phyloP scores from a whole-genome alignment of 208 protist genomes.

The Trichomonas tenax region DNA sequence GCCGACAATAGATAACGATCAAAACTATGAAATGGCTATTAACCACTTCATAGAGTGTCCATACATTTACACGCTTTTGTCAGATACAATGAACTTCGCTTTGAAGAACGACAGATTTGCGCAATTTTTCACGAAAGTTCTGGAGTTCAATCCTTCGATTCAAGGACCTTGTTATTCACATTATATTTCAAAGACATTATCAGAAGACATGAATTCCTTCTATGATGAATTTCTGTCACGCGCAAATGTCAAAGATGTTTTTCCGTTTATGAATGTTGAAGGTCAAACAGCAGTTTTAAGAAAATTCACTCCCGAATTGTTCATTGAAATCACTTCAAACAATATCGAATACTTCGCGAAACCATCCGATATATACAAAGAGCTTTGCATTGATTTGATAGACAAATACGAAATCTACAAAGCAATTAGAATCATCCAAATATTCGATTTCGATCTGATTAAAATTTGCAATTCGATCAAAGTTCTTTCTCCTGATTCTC shows the following conservation, averaged over 20 bases:
- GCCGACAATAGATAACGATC: not conserved
- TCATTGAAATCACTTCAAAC: not conserved
- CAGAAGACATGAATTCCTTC: not conserved
- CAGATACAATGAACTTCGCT: not conserved
- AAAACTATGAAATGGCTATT: not conserved
- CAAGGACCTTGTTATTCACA: not conserved
- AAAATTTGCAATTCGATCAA: not conserved
- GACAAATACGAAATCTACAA: not conserved
- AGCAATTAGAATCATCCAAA: not conserved
- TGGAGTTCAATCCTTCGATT: not conserved
- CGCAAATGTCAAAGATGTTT: not conserved
- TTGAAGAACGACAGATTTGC: not conserved
- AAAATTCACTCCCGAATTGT: not conserved
- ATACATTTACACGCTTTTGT: not conserved
- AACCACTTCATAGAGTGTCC: not conserved
- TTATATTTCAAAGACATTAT: not conserved
- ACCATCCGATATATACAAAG: not conserved
- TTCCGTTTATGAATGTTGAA: not conserved
- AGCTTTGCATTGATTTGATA: not conserved
- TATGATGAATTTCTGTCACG: not conserved
- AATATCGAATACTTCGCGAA: not conserved
- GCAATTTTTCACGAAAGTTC: not conserved
- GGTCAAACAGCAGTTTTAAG: not conserved
- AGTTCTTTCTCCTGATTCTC: not conserved
- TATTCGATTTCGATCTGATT: not conserved